Conservation (phyloP, 208 protist species). For the Eutreptiella sp. region DNA sequence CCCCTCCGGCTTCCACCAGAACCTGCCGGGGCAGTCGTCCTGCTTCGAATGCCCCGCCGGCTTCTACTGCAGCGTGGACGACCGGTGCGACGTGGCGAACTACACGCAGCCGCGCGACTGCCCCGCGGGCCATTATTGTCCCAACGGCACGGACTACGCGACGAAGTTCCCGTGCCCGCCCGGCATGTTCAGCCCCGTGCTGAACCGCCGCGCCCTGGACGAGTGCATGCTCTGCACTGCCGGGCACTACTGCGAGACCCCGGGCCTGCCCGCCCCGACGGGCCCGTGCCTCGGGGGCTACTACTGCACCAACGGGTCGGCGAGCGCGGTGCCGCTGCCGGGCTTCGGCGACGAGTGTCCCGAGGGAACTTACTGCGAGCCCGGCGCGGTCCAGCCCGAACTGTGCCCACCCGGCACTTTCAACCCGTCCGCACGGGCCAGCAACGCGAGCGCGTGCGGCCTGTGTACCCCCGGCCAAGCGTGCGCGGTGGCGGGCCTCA, state of each 20-base stretch:
- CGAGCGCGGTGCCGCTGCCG: neutral
- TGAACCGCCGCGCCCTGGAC: neutral
- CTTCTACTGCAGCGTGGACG: conserved; percentile 8
- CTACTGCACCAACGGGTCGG: neutral
- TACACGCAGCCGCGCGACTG: neutral
- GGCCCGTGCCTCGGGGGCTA: conserved; percentile 7
- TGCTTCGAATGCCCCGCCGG: conserved; percentile 16
- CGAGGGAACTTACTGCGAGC: conserved; percentile 37
- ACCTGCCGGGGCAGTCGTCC: conserved; percentile 1
- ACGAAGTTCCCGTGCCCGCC: conserved; percentile 24
- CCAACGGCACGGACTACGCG: conserved; percentile 15
- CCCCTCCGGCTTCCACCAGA: conserved; percentile 21
- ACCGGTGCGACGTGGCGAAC: neutral
- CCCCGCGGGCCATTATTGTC: neutral
- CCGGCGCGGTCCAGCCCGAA: conserved; percentile 8
- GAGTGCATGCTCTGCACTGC: conserved; percentile 4
- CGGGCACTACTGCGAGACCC: conserved; percentile 12
- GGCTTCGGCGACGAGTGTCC: conserved; percentile 25
- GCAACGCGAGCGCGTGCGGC: neutral
- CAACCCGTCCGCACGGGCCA: neutral
- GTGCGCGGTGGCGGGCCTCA: conserved; percentile 19
- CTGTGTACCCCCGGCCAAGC: conserved; percentile 35
- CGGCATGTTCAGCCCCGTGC: conserved; percentile 15
- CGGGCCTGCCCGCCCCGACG: conserved; percentile 4
- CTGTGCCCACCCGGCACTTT: conserved; percentile 32